Conservation (phyloP, 2,329 filamentous ascomycete species). For the Beauveria brongniartii region DNA sequence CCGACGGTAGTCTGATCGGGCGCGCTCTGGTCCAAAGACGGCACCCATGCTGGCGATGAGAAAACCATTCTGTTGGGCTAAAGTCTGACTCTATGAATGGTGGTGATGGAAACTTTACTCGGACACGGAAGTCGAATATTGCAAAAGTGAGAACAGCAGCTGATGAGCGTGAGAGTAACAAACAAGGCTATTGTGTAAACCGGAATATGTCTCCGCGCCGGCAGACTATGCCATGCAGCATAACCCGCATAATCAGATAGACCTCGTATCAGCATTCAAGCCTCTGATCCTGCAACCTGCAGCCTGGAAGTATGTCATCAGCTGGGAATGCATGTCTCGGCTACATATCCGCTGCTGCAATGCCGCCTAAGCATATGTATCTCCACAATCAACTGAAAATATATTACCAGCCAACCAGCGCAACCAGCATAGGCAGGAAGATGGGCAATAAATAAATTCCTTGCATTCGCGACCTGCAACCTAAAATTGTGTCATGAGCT, state of each 20-base stretch:
- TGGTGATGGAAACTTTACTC: not conserved
- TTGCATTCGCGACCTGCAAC: too few species aligned
- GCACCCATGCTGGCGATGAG: not conserved
- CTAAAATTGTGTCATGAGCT: too few species aligned
- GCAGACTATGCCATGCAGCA: not conserved
- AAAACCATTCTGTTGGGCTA: not conserved
- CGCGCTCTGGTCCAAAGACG: not conserved
- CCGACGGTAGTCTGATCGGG: not conserved
- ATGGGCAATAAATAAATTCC: too few species aligned
- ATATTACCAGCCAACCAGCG: too few species aligned
- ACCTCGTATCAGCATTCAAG: not conserved
- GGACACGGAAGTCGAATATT: not conserved
- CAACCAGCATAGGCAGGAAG: too few species aligned
- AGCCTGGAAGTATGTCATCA: too few species aligned
- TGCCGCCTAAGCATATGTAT: too few species aligned
- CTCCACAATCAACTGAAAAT: too few species aligned
- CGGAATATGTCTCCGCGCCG: not conserved
- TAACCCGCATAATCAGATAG: too few species aligned
- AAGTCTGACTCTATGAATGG: not conserved
- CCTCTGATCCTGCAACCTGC: too few species aligned
- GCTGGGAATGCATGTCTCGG: too few species aligned
- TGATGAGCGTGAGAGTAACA: not conserved
- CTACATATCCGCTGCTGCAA: too few species aligned
- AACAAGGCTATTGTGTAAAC: not conserved
- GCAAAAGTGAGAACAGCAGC: not conserved